Percentiles rank a stretch among this genome's conserved stretches.
Evolutionary conservation across 345 rosid species (phyloP).

Genomic region (Nasturtium officinale): DNA sequence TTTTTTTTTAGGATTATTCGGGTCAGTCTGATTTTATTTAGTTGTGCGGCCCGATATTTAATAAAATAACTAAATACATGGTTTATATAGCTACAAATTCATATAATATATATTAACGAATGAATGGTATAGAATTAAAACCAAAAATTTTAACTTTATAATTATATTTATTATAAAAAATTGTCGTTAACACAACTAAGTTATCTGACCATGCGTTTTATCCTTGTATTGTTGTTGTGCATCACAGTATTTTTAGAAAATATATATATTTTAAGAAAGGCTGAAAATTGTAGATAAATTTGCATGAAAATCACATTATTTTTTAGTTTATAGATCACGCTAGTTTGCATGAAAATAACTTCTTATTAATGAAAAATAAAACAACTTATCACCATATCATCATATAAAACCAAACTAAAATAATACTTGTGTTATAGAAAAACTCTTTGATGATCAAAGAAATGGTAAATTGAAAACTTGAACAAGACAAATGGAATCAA

Average conservation of each 20-base stretch:
- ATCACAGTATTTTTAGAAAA: background rate
- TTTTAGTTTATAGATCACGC: background rate
- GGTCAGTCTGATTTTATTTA: background rate
- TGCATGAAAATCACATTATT: background rate
- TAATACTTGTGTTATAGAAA: background rate
- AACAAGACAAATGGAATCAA: background rate
- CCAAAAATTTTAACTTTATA: background rate
- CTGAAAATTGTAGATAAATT: background rate
- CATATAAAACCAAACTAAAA: background rate
- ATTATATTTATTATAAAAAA: background rate
- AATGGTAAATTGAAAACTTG: background rate
- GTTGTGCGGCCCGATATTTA: background rate
- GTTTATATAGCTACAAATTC: background rate
- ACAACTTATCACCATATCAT: background rate
- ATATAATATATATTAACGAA: no score
- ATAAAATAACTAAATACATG: background rate
- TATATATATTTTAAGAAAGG: background rate
- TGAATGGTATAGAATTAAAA: background rate
- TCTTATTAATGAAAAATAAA: no score
- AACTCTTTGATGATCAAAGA: background rate
- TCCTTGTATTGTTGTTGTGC: background rate
- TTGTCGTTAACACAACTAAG: background rate
- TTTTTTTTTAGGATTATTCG: background rate
- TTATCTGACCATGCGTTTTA: background rate
- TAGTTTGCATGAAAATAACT: background rate